Evolutionary conservation across 1,284 basidiomycete genomes (phyloP).

Genomic region (Cryptococcus sp.): DNA sequence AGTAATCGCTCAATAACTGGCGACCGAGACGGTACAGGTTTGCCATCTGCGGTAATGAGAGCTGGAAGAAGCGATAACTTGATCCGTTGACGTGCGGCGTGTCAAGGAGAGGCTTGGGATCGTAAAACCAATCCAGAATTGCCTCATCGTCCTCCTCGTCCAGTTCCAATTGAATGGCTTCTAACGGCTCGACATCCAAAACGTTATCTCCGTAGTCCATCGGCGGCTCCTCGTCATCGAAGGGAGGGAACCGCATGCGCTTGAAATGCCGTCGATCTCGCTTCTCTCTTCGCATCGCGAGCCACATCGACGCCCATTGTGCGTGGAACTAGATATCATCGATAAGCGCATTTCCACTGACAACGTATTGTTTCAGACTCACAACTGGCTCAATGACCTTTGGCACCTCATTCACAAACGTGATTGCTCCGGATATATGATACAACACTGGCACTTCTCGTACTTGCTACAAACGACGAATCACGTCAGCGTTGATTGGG

Average conservation of each 20-base stretch:
- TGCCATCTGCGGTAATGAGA: constrained; percentile 91
- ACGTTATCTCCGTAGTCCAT: constrained; percentile 99
- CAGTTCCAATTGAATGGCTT: constrained; percentile 96
- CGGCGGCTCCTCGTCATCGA: constrained; percentile 98
- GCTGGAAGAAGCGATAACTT: constrained; percentile 90
- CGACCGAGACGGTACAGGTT: constrained; percentile 94
- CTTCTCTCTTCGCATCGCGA: constrained; percentile 99
- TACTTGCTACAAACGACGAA: constrained; percentile 64
- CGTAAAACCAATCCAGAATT: constrained; percentile 99
- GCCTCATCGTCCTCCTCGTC: constrained; percentile 91
- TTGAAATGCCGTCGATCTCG: constrained; percentile 98
- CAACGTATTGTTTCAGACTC: constrained; percentile 11
- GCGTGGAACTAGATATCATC: constrained; percentile 71
- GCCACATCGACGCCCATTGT: constrained; percentile 99
- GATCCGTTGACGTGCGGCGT: constrained; percentile 85
- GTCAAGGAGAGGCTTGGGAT: constrained; percentile 90
- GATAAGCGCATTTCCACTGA: background rate
- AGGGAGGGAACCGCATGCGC: constrained; percentile 99
- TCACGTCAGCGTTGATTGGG: constrained; percentile 1
- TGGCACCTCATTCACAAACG: constrained; percentile 98
- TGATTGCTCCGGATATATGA: constrained; percentile 99
- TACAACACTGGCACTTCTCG: constrained; percentile 95
- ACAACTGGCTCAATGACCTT: constrained; percentile 89
- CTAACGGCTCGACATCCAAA: constrained; percentile 94
- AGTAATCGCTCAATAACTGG: constrained; percentile 88